A percentile compares a stretch with the other conserved stretches of the same genome.
Evolutionary conservation across 2,329 filamentous ascomycete species (phyloP).

Genomic region (Eutypella sp.): DNA sequence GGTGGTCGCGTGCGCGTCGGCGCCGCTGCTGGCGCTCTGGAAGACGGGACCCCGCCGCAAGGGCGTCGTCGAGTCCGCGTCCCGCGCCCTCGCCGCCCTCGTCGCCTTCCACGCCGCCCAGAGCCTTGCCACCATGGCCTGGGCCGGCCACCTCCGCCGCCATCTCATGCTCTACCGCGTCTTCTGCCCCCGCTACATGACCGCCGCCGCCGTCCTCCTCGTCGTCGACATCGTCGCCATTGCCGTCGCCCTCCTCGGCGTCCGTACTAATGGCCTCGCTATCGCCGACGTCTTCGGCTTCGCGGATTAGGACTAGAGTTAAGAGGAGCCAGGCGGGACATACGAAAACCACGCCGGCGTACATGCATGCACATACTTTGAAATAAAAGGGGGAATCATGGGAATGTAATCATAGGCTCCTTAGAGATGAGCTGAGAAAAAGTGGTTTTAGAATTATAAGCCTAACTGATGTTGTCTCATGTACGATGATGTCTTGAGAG

Average conservation of each 20-base stretch:
- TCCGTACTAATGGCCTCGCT: conserved; percentile 71
- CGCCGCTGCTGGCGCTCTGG: conserved; percentile 83
- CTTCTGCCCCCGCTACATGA: conserved; percentile 87
- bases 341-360: too few relatives aligned
- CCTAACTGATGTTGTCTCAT: too few relatives aligned
- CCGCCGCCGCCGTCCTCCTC: conserved; percentile 65
- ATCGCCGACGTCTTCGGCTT: conserved; percentile 88
- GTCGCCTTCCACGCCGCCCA: conserved; percentile 78
- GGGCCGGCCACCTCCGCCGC: conserved; percentile 79
- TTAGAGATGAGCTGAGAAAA: too few relatives aligned
- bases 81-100: conserved; percentile 68
- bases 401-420: not conserved
- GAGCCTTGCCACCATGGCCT: conserved; percentile 80
- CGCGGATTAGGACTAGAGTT: conserved; percentile 38
- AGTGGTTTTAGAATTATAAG: too few relatives aligned
- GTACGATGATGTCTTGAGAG: too few relatives aligned
- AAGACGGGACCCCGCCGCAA: conserved; percentile 74
- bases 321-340: too few relatives aligned
- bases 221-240: conserved; percentile 74
- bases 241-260: conserved; percentile 65
- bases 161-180: conserved; percentile 97
- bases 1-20: conserved; percentile 72
- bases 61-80: conserved; percentile 64
- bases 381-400: not conserved
- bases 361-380: too few relatives aligned